Conservation (phyloP, 805 yeast genomes). For the Vanderwaltozyma yarrowii region DNA sequence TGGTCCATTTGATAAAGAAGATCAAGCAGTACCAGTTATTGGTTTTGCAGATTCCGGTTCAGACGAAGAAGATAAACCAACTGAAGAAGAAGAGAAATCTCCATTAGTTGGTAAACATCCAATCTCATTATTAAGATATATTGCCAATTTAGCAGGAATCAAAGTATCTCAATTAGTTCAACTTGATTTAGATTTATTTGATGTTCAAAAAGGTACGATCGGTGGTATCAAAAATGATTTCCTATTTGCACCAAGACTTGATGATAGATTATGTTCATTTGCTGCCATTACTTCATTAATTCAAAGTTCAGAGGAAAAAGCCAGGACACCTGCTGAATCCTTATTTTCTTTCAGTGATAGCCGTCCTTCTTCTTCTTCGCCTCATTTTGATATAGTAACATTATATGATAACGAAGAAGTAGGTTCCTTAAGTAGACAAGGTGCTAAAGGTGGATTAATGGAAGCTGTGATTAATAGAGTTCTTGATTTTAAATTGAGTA, state of each 20-base stretch:
- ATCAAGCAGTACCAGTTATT: conserved; percentile 67
- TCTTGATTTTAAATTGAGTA: conserved; percentile 22
- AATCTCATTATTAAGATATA: conserved; percentile 53
- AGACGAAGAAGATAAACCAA: conserved; percentile 34
- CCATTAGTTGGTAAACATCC: conserved; percentile 65
- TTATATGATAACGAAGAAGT: conserved; percentile 76
- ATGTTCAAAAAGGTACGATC: conserved; percentile 65
- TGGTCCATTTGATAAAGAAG: conserved; percentile 69
- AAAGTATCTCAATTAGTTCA: conserved; percentile 53
- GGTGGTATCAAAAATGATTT: conserved; percentile 76
- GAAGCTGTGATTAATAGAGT: conserved; percentile 56
- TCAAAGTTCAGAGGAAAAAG: conserved; percentile 37
- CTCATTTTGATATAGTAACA: conserved; percentile 52
- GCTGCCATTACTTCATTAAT: conserved; percentile 57
- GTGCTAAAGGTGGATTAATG: conserved; percentile 69
- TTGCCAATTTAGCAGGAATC: conserved; percentile 51
- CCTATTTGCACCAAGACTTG: conserved; percentile 72
- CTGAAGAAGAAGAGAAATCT: conserved; percentile 50
- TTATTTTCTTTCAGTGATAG: no score
- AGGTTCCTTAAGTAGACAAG: conserved; percentile 72
- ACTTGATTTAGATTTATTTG: conserved; percentile 70
- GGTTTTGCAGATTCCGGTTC: conserved; percentile 38
- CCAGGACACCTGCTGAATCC: no score
- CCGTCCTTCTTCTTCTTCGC: no score
- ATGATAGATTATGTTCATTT: conserved; percentile 73